Percentiles rank a stretch among this genome's conserved stretches.
These are phyloP conservation scores for Aspergillus sparsus DNA, from an alignment of 495 filamentous ascomycete species.

Conservation along the genomic window DNA sequence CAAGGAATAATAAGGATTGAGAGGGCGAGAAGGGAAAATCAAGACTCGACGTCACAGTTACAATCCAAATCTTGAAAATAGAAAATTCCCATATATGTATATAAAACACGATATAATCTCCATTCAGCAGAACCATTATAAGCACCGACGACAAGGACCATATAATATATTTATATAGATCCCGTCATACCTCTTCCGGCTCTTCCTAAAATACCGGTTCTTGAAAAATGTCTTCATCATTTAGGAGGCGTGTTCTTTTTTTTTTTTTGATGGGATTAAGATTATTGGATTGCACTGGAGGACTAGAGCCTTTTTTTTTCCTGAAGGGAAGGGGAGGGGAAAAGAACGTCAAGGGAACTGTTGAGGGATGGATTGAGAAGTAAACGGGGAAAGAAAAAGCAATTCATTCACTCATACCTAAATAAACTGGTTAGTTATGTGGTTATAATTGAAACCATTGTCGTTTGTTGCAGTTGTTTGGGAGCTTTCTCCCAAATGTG, in stretches of 20 bases:
- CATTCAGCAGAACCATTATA: constrained; percentile 54
- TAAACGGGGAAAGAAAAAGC: no score
- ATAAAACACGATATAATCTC: constrained; percentile 9
- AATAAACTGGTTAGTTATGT: no score
- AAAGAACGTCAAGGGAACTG: no score
- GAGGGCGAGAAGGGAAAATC: no score
- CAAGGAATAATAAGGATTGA: no score
- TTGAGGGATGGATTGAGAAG: no score
- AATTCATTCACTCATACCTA: no score
- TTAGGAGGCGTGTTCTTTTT: constrained; percentile 20
- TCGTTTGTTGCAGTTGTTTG: no score
- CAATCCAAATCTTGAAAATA: not conserved
- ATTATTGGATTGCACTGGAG: not conserved
- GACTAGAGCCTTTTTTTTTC: not conserved
- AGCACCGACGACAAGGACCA: constrained; percentile 49
- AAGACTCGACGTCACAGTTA: not conserved
- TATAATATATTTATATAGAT: constrained; percentile 1
- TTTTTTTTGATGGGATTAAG: not conserved
- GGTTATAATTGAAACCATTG: no score
- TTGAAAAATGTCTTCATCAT: constrained; percentile 49
- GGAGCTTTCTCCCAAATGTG: no score
- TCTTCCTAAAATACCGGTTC: constrained; percentile 56
- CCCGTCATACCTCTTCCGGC: constrained; percentile 55
- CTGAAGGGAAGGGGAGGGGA: no score
- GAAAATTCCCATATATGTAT: constrained; percentile 4